Base-by-base conservation (phyloP, 1,284 basidiomycete genomes). In the Ustilago nuda region DNA sequence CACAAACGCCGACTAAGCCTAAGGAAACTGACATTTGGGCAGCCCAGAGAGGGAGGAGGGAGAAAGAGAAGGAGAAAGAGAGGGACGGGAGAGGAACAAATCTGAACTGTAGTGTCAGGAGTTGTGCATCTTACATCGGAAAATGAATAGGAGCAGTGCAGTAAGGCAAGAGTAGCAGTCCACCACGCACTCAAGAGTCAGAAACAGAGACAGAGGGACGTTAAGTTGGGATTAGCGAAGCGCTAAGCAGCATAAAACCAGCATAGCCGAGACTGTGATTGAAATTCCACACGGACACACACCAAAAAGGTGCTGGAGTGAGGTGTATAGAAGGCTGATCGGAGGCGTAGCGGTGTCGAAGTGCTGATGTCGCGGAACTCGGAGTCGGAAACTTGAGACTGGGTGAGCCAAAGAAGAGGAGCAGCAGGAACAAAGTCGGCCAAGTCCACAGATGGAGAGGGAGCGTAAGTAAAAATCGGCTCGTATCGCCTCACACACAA, bases 191-290 rank as follows among this genome's bases (percentile, higher is more conserved):
- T 23, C 23, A 11, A 50, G 48, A 41, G 33, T 33, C 13, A 23
- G 39, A 55, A 41, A 61, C 30, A 56, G 60, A 56, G 53, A 62
- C n/a, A 30, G 51, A 17, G 35, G 36, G 51, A 53, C 17, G 33
- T 33, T 30, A 51, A 51, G 33, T 36, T 27, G 3, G 23, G 23
- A 27, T 27, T 53, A 55, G 53, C 53, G 53, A 55, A 39, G 53
- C 36, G 53, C 53, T 55, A 55, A 53, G 51, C 51, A 53, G 51
- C 33, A 36, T 50, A 50, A 30, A 19, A 8, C 17, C 37, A 8
- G 36, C 51, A n/a, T 37, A 55, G 37, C 53, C 53, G 53, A 55
- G 53, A 55, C 53, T 55, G 35, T 17, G 33, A 37, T 53, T 53
- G 51, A 53, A 53, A 50, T 50, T 39, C 37, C 15, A 27, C 23